Evolutionary conservation across 176 grass and related monocot genomes (phyloP).

Genomic region (Hyparrhenia diplandra): DNA sequence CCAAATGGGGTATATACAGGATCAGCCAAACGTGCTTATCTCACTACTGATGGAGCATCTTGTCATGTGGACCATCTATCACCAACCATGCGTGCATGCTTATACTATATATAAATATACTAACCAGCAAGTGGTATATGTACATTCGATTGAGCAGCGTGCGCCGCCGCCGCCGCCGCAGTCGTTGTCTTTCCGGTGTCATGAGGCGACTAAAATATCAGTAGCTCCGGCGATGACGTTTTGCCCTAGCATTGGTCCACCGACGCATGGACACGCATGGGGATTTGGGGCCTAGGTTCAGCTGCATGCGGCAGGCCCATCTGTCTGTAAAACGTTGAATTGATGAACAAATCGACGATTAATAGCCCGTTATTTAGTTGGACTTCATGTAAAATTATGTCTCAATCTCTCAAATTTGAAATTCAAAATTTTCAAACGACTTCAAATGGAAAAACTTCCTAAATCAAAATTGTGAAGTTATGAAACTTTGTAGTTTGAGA

Average conservation of each 20-base stretch:
- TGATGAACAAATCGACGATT: no score
- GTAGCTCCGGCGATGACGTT: neutral
- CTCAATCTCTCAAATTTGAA: no score
- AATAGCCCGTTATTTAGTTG: no score
- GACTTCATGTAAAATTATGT: no score
- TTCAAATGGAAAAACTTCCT: no score
- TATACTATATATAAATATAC: no score
- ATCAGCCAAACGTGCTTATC: neutral
- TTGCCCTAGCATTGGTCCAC: conserved; percentile 6
- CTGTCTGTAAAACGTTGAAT: no score
- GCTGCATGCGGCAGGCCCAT: no score
- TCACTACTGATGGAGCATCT: neutral
- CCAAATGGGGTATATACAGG: neutral
- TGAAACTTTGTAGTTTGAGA: no score
- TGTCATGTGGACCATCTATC: neutral
- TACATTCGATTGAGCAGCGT: conserved; percentile 1
- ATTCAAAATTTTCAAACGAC: no score
- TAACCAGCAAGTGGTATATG: neutral
- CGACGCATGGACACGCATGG: neutral
- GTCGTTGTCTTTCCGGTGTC: neutral
- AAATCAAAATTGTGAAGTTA: no score
- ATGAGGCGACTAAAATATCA: neutral
- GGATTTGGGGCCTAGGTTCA: no score
- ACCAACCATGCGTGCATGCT: neutral
- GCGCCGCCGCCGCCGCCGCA: neutral